A percentile compares a stretch with the other conserved stretches of the same genome.
Conservation (phyloP, 2,329 filamentous ascomycete genomes). For the Pseudogymnoascus sp. region DNA sequence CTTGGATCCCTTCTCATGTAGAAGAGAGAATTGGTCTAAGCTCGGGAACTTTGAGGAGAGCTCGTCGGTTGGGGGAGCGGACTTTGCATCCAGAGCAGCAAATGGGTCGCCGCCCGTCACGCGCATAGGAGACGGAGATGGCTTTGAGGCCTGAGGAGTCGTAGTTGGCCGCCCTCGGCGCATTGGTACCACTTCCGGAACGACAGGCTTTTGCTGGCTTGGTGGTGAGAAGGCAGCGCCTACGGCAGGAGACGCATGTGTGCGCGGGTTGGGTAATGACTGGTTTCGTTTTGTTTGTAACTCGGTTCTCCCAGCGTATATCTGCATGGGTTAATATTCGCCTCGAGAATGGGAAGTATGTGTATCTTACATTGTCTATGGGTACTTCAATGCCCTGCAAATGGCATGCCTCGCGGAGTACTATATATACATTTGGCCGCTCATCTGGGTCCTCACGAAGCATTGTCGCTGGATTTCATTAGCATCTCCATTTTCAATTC, state of each 20-base stretch:
- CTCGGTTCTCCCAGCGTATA: constrained; percentile 61
- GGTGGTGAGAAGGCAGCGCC: constrained; percentile 78
- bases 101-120: constrained; percentile 75
- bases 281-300: constrained; percentile 44
- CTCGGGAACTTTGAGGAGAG: constrained; percentile 80
- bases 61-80: constrained; percentile 59
- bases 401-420: constrained; percentile 73
- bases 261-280: constrained; percentile 40
- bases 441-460: constrained; percentile 66
- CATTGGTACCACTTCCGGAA: constrained; percentile 93
- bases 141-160: constrained; percentile 40
- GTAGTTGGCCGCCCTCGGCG: constrained; percentile 68
- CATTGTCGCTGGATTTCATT: constrained; percentile 62
- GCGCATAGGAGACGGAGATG: constrained; percentile 60
- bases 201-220: constrained; percentile 56
- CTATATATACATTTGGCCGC: constrained; percentile 90
- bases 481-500: neutral
- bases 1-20: constrained; percentile 74
- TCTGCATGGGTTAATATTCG: constrained; percentile 39
- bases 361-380: constrained; percentile 71
- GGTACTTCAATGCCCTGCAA: constrained; percentile 85
- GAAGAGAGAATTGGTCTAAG: constrained; percentile 82
- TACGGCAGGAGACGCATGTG: constrained; percentile 47
- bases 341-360: neutral
- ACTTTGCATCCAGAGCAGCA: constrained; percentile 70